These are phyloP conservation scores for Salisapilia sapeloensis DNA, from an alignment of 352 stramenopile species.

Conservation along the genomic window DNA sequence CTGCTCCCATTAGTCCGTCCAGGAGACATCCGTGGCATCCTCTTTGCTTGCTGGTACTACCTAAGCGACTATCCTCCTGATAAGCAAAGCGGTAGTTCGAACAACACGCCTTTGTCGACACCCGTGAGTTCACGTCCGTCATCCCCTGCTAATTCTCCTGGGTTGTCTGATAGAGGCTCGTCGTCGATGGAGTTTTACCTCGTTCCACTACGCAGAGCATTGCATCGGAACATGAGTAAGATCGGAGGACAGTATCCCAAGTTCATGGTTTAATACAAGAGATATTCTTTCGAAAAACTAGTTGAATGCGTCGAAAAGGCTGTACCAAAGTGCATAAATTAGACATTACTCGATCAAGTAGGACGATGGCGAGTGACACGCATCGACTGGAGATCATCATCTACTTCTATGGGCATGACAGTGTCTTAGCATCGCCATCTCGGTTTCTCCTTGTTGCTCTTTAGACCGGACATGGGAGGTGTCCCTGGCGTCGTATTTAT, in stretches of 20 bases:
- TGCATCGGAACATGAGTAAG: constrained; percentile 60
- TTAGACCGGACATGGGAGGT: no score
- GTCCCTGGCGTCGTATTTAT: no score
- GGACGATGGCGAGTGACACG: no score
- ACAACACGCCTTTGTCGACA: no score
- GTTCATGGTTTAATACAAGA: constrained; percentile 39
- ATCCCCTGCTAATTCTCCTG: constrained; percentile 16
- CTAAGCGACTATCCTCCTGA: constrained; percentile 51
- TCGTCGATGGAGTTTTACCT: constrained; percentile 74
- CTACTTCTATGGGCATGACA: no score
- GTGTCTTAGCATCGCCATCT: no score
- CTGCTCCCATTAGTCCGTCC: constrained; percentile 50
- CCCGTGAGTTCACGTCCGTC: constrained; percentile 23
- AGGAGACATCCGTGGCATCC: constrained; percentile 50
- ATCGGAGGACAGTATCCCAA: constrained; percentile 54
- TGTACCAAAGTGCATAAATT: no score
- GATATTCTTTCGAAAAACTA: constrained; percentile 1
- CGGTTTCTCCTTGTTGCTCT: no score
- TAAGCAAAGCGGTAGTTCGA: constrained; percentile 3
- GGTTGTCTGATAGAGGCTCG: no score
- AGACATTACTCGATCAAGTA: no score
- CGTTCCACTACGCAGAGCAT: constrained; percentile 47
- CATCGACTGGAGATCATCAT: no score
- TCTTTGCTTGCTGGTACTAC: constrained; percentile 77
- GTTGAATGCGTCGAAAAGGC: background rate